Base-by-base conservation (phyloP, 1,139 yeast genomes). In the Candida sanyaensis region DNA sequence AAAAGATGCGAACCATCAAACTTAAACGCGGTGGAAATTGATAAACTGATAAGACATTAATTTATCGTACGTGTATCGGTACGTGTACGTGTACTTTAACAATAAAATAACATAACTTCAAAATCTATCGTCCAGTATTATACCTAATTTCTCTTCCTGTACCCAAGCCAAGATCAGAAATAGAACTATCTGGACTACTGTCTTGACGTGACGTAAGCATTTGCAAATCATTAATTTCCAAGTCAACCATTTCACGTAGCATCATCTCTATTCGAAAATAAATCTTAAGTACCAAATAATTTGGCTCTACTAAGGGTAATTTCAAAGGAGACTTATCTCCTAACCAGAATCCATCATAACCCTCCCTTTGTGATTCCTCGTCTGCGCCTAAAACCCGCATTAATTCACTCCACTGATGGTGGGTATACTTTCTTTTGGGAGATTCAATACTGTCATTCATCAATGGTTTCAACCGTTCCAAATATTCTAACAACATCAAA, bases 301-400 rank as follows among this genome's bases (percentile, higher is more conserved):
- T 78, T 0, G 90, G 83, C 58, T 88, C 91, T 53, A 75, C 78
- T 38, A 85, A 65, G 0, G 93, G 93, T 45, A 78, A 78, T 41
- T 86, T 69, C 33, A 87, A 64, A 0, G 96, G 96, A 1, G 91
- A 83, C 3, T 64, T 60, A 3, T 82, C 83, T 6, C 85, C 72
- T 2, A 85, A 56, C 91, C 91, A 85, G 40, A 49, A 60, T 17
- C 53, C 52, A 44, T 40, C 49, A 23, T 30, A 33, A 24, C 26
- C 13, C 7, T 33, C 38, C 5, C 3, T 6, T 4, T 13, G 9
- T 6, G 24, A 12, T 2, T 11, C 9, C 9, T 37, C 42, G 26
- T 41, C 41, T 11, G 45, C 43, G 26, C 47, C 53, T 24, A 64
- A 47, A n/a, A 53, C 53, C 2, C 48, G 47, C 12, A 68, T 48